Percentiles rank a stretch among this genome's conserved stretches.
Conservation (phyloP, 2,329 filamentous ascomycete species). For the Aspergillus clavatus region DNA sequence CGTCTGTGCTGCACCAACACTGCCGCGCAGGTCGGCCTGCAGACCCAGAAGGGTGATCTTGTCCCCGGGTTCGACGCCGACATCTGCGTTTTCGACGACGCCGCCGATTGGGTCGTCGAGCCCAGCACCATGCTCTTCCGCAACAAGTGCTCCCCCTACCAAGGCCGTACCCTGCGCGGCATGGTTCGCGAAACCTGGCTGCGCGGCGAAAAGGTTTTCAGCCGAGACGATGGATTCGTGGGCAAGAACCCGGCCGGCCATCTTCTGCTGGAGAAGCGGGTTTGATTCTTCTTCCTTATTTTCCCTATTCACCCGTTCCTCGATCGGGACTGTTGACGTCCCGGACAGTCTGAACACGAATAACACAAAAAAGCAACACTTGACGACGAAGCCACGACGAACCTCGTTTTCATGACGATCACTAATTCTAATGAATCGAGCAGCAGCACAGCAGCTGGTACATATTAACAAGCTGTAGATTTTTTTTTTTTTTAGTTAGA, state of each 20-base stretch:
- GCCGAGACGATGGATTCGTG: slow-evolving; percentile 51
- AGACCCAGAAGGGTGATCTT: slow-evolving; percentile 75
- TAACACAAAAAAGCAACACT: slow-evolving; percentile 1
- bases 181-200: slow-evolving; percentile 83
- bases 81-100: slow-evolving; percentile 85
- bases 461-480: slow-evolving; percentile 13
- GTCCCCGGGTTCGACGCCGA: slow-evolving; percentile 81
- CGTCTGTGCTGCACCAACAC: slow-evolving; percentile 82
- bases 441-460: slow-evolving; percentile 10
- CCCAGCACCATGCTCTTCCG: slow-evolving; percentile 85
- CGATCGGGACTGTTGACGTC: slow-evolving; percentile 9
- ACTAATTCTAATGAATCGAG: slow-evolving; percentile 11
- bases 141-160: slow-evolving; percentile 88
- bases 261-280: slow-evolving; percentile 38
- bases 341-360: slow-evolving; percentile 6
- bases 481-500: slow-evolving; percentile 4
- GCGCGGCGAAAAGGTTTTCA: slow-evolving; percentile 69
- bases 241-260: slow-evolving; percentile 33
- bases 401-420: slow-evolving; percentile 10
- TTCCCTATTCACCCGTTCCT: slow-evolving; percentile 4
- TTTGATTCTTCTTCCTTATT: slow-evolving; percentile 20
- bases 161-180: slow-evolving; percentile 71
- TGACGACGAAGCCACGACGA: not conserved
- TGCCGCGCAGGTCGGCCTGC: slow-evolving; percentile 78
- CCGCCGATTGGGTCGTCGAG: slow-evolving; percentile 68